phyloP scores from a whole-genome alignment of 2,329 filamentous ascomycete genomes.

The Chaetomiaceae sp. region DNA sequence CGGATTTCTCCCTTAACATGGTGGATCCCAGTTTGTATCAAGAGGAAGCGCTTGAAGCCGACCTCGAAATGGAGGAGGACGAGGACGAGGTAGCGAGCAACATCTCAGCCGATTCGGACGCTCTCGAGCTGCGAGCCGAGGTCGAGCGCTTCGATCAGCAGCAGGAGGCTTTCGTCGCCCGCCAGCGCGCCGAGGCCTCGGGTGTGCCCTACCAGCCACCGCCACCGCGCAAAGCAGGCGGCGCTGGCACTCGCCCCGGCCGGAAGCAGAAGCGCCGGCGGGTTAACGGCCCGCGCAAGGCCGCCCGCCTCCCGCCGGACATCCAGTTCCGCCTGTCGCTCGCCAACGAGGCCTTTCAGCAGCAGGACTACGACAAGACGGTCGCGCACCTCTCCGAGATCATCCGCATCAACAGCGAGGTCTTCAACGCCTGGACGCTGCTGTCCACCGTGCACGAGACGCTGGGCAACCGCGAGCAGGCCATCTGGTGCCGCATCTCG shows the following conservation, averaged over 20 bases:
- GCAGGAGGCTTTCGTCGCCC: slow-evolving; percentile 30
- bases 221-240: slow-evolving; percentile 3
- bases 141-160: slow-evolving; percentile 34
- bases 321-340: slow-evolving; percentile 62
- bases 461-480: slow-evolving; percentile 50
- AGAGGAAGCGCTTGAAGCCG: not conserved
- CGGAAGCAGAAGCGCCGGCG: slow-evolving; percentile 7
- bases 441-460: slow-evolving; percentile 57
- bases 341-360: slow-evolving; percentile 63
- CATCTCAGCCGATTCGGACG: slow-evolving; percentile 37
- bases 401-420: slow-evolving; percentile 63
- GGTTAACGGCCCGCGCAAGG: slow-evolving; percentile 45
- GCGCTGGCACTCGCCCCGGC: not conserved
- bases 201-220: slow-evolving; percentile 12
- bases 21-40: slow-evolving; percentile 15
- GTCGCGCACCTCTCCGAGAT: slow-evolving; percentile 54
- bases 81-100: slow-evolving; percentile 24
- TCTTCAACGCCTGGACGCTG: slow-evolving; percentile 58
- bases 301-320: slow-evolving; percentile 62
- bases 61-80: slow-evolving; percentile 14
- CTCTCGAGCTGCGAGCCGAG: slow-evolving; percentile 34
- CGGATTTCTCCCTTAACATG: slow-evolving; percentile 11
- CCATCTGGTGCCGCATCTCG: slow-evolving; percentile 54
- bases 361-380: slow-evolving; percentile 54
- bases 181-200: slow-evolving; percentile 24